Base-by-base conservation (phyloP, 148 eudicot species). In the Camellia sinensis region DNA sequence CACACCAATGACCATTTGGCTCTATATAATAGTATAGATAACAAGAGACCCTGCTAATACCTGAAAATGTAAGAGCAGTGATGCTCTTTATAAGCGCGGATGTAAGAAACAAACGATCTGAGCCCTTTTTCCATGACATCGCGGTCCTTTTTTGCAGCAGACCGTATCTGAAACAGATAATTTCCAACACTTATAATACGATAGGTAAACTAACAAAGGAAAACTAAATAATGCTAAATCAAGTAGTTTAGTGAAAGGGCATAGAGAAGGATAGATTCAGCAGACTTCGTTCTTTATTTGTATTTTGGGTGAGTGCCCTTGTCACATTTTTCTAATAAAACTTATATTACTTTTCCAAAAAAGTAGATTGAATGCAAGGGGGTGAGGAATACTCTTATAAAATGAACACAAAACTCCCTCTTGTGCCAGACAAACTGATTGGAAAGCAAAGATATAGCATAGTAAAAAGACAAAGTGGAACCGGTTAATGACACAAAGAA, bases 81-180 rank as follows among this genome's bases (percentile, higher is more conserved):
- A 81, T 96, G 99, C 85, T 96, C 97, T 83, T 92, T 96, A 74
- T 96, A 96, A 78, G 98, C 99, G 74, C 95, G 92, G 61, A 96
- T 82, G 78, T 86, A 92, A 45, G 99, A 96, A 40, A 93, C 94
- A 83, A 93, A 91, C 46, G 99, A 97, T 85, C 82, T 86, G 59
- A 85, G 86, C 75, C 98, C 99, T 87, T 96, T 96, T 66, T 96
- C 97, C 98, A 96, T 89, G 21, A 93, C 89, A 84, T 92, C 94
- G 50, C 99, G 99, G 71, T 96, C 99, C 67, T 87, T 93, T 78
- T 53, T 86, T 41, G 98, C 95, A 75, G 87, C 89, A 77, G 89
- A 76, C 46, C 98, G 90, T 64, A 96, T 83, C 99, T 93, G 92
- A 85, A 81, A 84, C 22, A 79, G 67, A 71, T 57, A 64, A 40